These are phyloP conservation scores for Ceratobasidium sp. DNA, from an alignment of 1,284 basidiomycete species.

Conservation along the genomic window DNA sequence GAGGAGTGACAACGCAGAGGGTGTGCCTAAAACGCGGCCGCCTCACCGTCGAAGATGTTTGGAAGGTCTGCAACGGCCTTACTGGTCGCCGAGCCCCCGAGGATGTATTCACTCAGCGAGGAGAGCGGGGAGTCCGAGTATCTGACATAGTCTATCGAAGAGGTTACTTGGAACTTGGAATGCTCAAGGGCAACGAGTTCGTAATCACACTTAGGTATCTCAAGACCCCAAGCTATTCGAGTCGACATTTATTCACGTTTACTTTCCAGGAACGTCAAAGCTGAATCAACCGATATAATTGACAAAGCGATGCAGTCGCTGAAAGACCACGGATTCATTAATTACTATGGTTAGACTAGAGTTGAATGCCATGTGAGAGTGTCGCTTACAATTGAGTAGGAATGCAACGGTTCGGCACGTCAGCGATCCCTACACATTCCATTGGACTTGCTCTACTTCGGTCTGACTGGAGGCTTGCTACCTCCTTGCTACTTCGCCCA, in stretches of 20 bases:
- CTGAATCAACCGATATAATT: slow-evolving; percentile 72
- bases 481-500: slow-evolving; percentile 79
- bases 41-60: slow-evolving; percentile 78
- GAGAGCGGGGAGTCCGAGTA: slow-evolving; percentile 89
- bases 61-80: slow-evolving; percentile 77
- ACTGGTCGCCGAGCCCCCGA: slow-evolving; percentile 63
- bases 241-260: slow-evolving; percentile 1
- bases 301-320: slow-evolving; percentile 81
- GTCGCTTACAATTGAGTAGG: slow-evolving; percentile 55
- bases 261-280: slow-evolving; percentile 76
- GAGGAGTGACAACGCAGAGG: slow-evolving; percentile 93
- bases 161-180: slow-evolving; percentile 84
- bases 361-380: slow-evolving; percentile 8
- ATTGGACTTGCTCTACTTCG: slow-evolving; percentile 90
- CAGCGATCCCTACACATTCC: slow-evolving; percentile 88
- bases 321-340: slow-evolving; percentile 90
- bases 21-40: slow-evolving; percentile 85
- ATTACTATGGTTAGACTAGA: slow-evolving; percentile 83
- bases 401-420: slow-evolving; percentile 99
- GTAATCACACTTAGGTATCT: slow-evolving; percentile 88
- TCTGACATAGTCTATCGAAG: slow-evolving; percentile 88
- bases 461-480: slow-evolving; percentile 87
- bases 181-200: slow-evolving; percentile 96
- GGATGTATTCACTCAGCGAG: slow-evolving; percentile 70
- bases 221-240: slow-evolving; percentile 2